Evolutionary conservation across 2,329 filamentous ascomycete species (phyloP).

Genomic region (Cytospora paraplurivora): DNA sequence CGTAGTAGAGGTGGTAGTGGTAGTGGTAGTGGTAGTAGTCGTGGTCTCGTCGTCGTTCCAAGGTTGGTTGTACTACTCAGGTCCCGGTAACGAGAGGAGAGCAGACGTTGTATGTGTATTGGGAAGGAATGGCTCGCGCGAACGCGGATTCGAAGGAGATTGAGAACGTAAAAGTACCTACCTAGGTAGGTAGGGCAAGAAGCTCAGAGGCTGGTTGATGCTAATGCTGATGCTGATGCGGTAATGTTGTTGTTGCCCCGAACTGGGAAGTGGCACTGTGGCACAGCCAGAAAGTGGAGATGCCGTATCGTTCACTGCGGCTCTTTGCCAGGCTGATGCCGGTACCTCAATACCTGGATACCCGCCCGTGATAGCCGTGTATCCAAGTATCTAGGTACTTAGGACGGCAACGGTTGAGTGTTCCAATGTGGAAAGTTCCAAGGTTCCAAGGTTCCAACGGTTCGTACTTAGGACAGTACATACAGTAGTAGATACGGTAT

Average conservation of each 20-base stretch:
- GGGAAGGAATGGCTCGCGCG: constrained; percentile 1
- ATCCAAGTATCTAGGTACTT: too few species aligned
- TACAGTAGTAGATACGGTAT: not conserved
- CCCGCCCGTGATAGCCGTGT: too few species aligned
- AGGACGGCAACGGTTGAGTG: too few species aligned
- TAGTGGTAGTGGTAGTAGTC: too few species aligned
- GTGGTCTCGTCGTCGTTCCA: not conserved
- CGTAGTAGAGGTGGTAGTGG: too few species aligned
- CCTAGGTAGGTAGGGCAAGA: too few species aligned
- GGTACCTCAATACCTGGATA: too few species aligned
- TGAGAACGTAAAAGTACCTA: too few species aligned
- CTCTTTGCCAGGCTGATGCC: too few species aligned
- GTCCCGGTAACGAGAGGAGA: not conserved
- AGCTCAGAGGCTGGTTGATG: not conserved
- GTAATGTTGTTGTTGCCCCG: constrained; percentile 19
- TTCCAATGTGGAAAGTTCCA: too few species aligned
- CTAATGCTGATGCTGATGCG: constrained; percentile 16
- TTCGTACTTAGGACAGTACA: not conserved
- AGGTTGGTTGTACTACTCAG: not conserved
- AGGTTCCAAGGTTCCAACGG: not conserved
- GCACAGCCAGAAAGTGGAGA: not conserved
- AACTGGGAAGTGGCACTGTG: not conserved
- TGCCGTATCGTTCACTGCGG: too few species aligned
- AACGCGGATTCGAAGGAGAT: not conserved
- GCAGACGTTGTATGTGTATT: not conserved